Percentiles rank a stretch among this genome's conserved stretches.
phyloP scores from a whole-genome alignment of 2,329 filamentous ascomycete genomes.

The Talaromyces verruculosus region DNA sequence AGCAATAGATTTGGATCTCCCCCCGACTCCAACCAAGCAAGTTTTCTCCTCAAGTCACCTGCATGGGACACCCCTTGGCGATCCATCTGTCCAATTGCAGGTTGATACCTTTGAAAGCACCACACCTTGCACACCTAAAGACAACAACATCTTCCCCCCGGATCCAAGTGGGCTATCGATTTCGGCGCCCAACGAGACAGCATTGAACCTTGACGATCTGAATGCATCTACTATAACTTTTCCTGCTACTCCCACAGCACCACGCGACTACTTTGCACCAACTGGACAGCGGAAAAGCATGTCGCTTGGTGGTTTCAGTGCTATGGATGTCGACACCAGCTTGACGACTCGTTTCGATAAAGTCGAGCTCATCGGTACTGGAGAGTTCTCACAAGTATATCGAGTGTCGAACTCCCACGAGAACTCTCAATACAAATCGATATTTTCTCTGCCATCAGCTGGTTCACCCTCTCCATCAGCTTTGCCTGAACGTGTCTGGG shows the following conservation, averaged over 20 bases:
- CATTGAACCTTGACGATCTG: conserved; percentile 41
- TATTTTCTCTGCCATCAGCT: conserved; percentile 49
- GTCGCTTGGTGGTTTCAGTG: conserved; percentile 68
- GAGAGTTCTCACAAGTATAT: conserved; percentile 93
- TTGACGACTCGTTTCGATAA: conserved; percentile 75
- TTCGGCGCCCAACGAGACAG: conserved; percentile 59
- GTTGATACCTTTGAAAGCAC: conserved; percentile 54
- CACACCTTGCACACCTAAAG: conserved; percentile 76
- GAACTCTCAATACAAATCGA: conserved; percentile 38
- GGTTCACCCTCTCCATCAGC: conserved; percentile 56
- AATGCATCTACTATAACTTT: conserved; percentile 53
- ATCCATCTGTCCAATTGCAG: conserved; percentile 59
- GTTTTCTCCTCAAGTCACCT: conserved; percentile 20
- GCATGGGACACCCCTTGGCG: conserved; percentile 6
- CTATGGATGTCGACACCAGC: conserved; percentile 71
- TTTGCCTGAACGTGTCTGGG: conserved; percentile 66
- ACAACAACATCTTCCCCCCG: conserved; percentile 65
- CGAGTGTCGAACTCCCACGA: conserved; percentile 60
- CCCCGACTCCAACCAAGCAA: conserved; percentile 88
- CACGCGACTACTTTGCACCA: conserved; percentile 57
- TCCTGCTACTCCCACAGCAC: conserved; percentile 80
- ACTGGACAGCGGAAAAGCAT: conserved; percentile 64
- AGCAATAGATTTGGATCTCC: conserved; percentile 68
- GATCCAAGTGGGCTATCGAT: conserved; percentile 84
- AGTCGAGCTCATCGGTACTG: conserved; percentile 76